Evolutionary conservation across 306 rosid species (phyloP).

Genomic region (Castanea mollissima): DNA sequence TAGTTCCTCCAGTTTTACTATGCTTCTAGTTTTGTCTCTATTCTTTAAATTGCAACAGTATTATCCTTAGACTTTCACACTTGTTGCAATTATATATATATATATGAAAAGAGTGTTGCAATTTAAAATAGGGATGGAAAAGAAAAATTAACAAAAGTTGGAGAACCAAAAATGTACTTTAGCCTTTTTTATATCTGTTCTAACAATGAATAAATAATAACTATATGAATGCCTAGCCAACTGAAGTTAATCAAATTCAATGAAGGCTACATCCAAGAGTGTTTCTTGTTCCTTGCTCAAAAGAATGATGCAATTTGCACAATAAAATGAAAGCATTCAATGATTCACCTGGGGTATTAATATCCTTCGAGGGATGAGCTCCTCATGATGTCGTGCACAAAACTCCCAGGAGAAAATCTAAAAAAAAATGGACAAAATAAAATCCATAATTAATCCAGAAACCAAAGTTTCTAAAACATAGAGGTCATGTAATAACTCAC

Average conservation of each 20-base stretch:
- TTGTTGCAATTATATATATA: too few species aligned
- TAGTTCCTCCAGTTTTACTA: too few species aligned
- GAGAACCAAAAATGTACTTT: too few species aligned
- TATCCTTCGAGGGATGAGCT: slow-evolving; percentile 90
- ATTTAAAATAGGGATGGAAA: too few species aligned
- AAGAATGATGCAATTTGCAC: background rate
- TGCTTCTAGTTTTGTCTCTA: too few species aligned
- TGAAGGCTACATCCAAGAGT: background rate
- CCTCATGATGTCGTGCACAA: slow-evolving; percentile 97
- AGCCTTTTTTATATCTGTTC: too few species aligned
- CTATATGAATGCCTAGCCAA: background rate
- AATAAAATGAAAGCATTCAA: slow-evolving; percentile 17
- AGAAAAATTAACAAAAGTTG: too few species aligned
- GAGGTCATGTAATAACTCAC: background rate
- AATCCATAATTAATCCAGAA: slow-evolving; percentile 14
- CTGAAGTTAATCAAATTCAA: background rate
- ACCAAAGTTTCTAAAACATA: background rate
- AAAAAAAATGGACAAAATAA: slow-evolving; percentile 15
- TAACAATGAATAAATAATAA: background rate
- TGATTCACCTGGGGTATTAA: slow-evolving; percentile 83
- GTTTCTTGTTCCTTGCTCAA: background rate
- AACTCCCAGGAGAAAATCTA: slow-evolving; percentile 98
- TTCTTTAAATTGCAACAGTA: too few species aligned
- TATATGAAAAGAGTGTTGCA: too few species aligned
- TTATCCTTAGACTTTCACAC: too few species aligned